phyloP scores from a whole-genome alignment of 257 asterid species.

The Phtheirospermum japonicum region DNA sequence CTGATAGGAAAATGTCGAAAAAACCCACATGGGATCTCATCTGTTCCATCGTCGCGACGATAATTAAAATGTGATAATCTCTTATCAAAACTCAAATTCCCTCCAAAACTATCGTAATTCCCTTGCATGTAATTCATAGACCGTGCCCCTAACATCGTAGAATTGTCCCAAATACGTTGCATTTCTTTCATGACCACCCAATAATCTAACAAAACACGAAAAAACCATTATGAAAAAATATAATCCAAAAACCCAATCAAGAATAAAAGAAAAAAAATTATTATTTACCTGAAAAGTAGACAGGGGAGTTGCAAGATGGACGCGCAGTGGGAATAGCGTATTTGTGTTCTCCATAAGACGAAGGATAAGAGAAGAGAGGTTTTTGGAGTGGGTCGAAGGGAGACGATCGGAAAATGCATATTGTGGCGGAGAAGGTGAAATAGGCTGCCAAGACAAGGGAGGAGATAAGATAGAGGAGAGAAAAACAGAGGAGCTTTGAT shows the following conservation, averaged over 20 bases:
- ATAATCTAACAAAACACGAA: slow-evolving; percentile 23
- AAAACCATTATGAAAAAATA: no score
- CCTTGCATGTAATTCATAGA: no score
- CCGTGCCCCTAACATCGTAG: no score
- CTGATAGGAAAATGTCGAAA: no score
- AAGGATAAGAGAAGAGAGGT: slow-evolving; percentile 62
- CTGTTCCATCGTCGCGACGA: no score
- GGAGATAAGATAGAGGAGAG: slow-evolving; percentile 59
- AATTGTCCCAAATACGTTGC: no score
- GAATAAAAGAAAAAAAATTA: no score
- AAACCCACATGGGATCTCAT: no score
- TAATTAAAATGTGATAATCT: no score
- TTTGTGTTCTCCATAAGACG: slow-evolving; percentile 84
- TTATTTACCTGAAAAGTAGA: slow-evolving; percentile 77
- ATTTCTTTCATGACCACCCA: background rate
- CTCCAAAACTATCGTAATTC: no score
- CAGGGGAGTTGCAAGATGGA: slow-evolving; percentile 81
- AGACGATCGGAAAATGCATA: slow-evolving; percentile 57
- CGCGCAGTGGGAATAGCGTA: slow-evolving; percentile 68
- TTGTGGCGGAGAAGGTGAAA: slow-evolving; percentile 52
- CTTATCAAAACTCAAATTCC: no score
- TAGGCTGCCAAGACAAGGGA: slow-evolving; percentile 49
- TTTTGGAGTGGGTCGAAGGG: slow-evolving; percentile 57
- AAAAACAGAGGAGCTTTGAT: slow-evolving; percentile 77
- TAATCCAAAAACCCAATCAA: slow-evolving; percentile 25